Percentiles rank a stretch among this genome's conserved stretches.
Evolutionary conservation across 2,329 filamentous ascomycete genomes (phyloP).

Genomic region (Thyridium curvatum): DNA sequence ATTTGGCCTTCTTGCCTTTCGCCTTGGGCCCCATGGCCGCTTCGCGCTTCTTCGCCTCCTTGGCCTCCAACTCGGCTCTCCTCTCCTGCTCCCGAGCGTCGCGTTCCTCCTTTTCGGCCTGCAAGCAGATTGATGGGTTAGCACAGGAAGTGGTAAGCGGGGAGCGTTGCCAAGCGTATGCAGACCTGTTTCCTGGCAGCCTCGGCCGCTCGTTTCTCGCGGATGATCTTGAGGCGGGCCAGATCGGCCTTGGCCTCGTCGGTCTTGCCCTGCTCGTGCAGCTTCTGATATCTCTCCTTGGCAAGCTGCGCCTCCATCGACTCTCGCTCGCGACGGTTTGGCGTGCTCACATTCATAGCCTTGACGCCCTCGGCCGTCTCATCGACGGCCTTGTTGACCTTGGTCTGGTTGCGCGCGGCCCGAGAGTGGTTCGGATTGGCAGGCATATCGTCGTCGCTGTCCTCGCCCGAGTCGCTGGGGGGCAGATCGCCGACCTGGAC

Average conservation of each 20-base stretch:
- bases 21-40: constrained; percentile 45
- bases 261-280: constrained; percentile 93
- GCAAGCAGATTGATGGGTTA: constrained; percentile 14
- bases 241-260: constrained; percentile 90
- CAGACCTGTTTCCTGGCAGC: constrained; percentile 74
- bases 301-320: constrained; percentile 81
- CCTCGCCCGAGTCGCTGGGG: constrained; percentile 60
- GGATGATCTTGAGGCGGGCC: constrained; percentile 73
- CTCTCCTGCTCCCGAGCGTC: constrained; percentile 44
- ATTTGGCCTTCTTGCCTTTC: constrained; percentile 33
- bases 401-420: constrained; percentile 56
- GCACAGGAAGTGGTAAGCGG: background rate
- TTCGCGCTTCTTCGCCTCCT: constrained; percentile 50
- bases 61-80: constrained; percentile 45
- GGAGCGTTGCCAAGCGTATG: constrained; percentile 8
- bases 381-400: constrained; percentile 34
- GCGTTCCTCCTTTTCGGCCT: constrained; percentile 54
- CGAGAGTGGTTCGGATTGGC: constrained; percentile 91
- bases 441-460: constrained; percentile 59
- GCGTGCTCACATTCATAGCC: constrained; percentile 37
- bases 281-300: constrained; percentile 83
- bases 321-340: constrained; percentile 55
- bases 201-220: constrained; percentile 80
- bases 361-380: constrained; percentile 49
- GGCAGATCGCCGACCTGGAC: constrained; percentile 84